phyloP scores from a whole-genome alignment of 805 yeast species.

The Wickerhamomyces silvicola region DNA sequence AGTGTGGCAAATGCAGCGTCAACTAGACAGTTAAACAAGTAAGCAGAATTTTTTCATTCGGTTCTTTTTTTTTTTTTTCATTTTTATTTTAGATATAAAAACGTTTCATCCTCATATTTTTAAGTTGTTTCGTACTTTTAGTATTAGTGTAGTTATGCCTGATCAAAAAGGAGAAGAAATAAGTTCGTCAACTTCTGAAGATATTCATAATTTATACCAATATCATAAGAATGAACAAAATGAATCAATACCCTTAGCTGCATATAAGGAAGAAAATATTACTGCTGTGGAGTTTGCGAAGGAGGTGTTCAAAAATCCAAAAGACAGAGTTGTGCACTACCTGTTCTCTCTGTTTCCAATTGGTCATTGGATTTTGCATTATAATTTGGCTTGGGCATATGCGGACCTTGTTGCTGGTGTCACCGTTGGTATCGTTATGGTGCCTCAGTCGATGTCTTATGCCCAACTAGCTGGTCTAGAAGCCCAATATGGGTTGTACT shows the following conservation, averaged over 20 bases:
- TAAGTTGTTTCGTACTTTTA: too few relatives aligned
- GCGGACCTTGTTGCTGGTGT: conserved; percentile 88
- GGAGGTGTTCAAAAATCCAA: conserved; percentile 6
- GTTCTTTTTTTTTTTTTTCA: too few relatives aligned
- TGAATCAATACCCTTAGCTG: conserved; percentile 3
- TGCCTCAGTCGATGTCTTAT: conserved; percentile 95
- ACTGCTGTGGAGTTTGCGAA: conserved; percentile 9
- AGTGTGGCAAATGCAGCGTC: too few relatives aligned
- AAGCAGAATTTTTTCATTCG: too few relatives aligned
- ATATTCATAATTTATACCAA: conserved; percentile 5
- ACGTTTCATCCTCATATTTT: too few relatives aligned
- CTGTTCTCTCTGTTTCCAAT: conserved; percentile 70
- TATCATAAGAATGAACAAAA: conserved; percentile 3
- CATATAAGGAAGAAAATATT: conserved; percentile 2
- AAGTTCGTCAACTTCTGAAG: too few relatives aligned
- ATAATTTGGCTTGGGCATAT: conserved; percentile 71
- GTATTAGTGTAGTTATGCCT: too few relatives aligned
- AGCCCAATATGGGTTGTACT: conserved; percentile 83
- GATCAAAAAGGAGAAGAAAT: too few relatives aligned
- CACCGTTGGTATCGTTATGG: conserved; percentile 88
- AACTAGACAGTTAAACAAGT: too few relatives aligned
- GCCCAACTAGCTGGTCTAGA: conserved; percentile 79
- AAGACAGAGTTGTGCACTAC: conserved; percentile 36
- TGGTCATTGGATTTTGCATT: conserved; percentile 75
- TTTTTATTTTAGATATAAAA: too few relatives aligned